Percentiles rank a stretch among this genome's conserved stretches.
phyloP scores from a whole-genome alignment of 2,329 filamentous ascomycete genomes.

The Aspergillus neotritici region DNA sequence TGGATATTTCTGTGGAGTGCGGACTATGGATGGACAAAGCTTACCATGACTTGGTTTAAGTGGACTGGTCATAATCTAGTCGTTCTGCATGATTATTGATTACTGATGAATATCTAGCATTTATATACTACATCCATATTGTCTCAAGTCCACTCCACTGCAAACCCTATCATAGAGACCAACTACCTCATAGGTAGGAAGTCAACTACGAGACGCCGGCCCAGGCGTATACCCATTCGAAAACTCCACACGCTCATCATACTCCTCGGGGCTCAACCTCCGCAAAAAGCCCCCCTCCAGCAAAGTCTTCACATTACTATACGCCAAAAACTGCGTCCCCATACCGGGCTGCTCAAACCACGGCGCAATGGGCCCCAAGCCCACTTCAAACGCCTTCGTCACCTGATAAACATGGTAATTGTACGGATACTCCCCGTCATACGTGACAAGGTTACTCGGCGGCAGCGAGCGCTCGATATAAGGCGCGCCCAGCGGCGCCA shows the following conservation, averaged over 20 bases:
- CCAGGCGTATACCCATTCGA: constrained; percentile 16
- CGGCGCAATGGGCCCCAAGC: constrained; percentile 43
- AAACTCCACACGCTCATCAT: constrained; percentile 20
- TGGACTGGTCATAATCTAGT: too few species aligned
- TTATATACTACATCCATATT: too few species aligned
- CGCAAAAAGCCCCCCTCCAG: constrained; percentile 30
- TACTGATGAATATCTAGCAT: too few species aligned
- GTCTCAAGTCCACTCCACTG: too few species aligned
- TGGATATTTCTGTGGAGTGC: too few species aligned
- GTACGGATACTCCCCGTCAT: constrained; percentile 37
- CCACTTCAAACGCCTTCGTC: constrained; percentile 34
- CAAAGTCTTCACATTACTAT: constrained; percentile 26
- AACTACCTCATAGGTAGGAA: too few species aligned
- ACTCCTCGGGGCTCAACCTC: constrained; percentile 15
- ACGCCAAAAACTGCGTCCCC: constrained; percentile 35
- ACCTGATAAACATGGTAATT: constrained; percentile 49
- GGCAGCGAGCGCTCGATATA: constrained; percentile 46
- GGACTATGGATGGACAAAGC: too few species aligned
- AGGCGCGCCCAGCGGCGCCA: constrained; percentile 42
- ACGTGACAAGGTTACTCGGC: constrained; percentile 42
- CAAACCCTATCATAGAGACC: too few species aligned
- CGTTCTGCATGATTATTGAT: too few species aligned
- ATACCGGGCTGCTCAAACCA: constrained; percentile 50
- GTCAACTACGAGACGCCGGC: too few species aligned
- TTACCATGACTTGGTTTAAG: too few species aligned